These are phyloP conservation scores for Stagonosporopsis rhizophila DNA, from an alignment of 2,329 filamentous ascomycete genomes.

Conservation along the genomic window DNA sequence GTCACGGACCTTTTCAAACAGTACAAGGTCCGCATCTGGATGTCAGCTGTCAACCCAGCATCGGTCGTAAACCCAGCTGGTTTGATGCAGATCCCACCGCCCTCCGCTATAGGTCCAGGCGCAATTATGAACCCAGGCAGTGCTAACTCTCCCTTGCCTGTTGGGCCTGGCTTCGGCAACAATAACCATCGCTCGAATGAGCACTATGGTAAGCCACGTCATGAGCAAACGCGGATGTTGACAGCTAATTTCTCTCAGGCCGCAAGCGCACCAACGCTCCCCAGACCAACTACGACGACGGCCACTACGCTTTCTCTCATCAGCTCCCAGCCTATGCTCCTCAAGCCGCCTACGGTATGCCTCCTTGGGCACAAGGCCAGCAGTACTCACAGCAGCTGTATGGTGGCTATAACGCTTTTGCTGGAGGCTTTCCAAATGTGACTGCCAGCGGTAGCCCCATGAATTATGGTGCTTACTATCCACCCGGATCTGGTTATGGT, in stretches of 20 bases:
- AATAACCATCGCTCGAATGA: constrained; percentile 33
- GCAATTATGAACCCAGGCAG: constrained; percentile 40
- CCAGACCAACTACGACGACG: constrained; percentile 35
- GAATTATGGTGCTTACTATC: constrained; percentile 43
- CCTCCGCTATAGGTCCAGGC: constrained; percentile 49
- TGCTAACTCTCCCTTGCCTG: constrained; percentile 30
- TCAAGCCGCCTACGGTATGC: constrained; percentile 37
- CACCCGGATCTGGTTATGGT: constrained; percentile 34
- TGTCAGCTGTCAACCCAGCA: constrained; percentile 98
- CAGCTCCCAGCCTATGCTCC: constrained; percentile 37
- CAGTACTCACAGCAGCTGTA: constrained; percentile 31
- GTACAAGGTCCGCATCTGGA: constrained; percentile 99
- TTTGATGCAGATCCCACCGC: constrained; percentile 43
- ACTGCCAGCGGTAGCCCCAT: constrained; percentile 40
- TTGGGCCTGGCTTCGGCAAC: constrained; percentile 45
- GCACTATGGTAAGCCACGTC: constrained; percentile 35
- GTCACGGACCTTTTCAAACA: constrained; percentile 99
- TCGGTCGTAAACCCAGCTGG: constrained; percentile 68
- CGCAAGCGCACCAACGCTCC: constrained; percentile 26
- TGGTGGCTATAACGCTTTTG: constrained; percentile 29
- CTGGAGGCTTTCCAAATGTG: constrained; percentile 29
- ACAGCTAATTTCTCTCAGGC: constrained; percentile 27
- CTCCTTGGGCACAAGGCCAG: constrained; percentile 35
- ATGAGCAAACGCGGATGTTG: neutral
- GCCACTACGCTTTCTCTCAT: constrained; percentile 42